Evolutionary conservation across 352 stramenopile species (phyloP), one percentile per base, ranked within the genome.

Genomic region (Phytopythium litorale): DNA sequence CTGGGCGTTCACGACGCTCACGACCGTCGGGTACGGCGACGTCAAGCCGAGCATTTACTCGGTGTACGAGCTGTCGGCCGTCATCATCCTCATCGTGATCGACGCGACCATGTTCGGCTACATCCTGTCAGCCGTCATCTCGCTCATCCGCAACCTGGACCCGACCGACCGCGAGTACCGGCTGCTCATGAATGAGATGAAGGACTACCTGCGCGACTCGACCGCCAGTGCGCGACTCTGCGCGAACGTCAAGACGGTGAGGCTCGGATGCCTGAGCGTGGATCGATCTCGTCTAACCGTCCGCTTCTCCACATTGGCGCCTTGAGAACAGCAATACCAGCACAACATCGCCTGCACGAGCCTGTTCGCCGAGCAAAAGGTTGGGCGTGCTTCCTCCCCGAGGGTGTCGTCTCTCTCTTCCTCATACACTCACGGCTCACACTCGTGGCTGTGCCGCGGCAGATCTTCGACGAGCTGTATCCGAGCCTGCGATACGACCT

Each of bases 1-100:
- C 64, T 97, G 89, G 89, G 89, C 87, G 13, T 96, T 97, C 52
- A 97, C 89, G 7, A 95, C 89, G 7, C 87, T 97, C 58, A 97
- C 90, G 50, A 97, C 90, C 2, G 88, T 97, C 19, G 90, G 90
- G 2, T 97, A 93, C 50, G 84, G 86, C 2, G 84, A 95, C 63
- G 76, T 93, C 9, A 80, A 78, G 18, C 86, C 86, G 13, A 90
- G 74, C 51, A 49, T 89, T 38, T 88, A 91, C 59, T 92, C 86
- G 0, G 62, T 84, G 19, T 86, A 89, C 56, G 86, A 95, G 58
- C 58, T 93, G 38, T 45, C 64, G 4, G 67, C 86, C 32, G 81
- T 91, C 42, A 90, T 95, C 51, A 67, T 88, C n/a, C 72, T 91
- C n/a, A 68, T 92, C 15, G 81, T 95, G 52, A 65, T 95, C 63